These are phyloP conservation scores for Phtheirospermum japonicum DNA, from an alignment of 257 asterid species.

Conservation along the genomic window DNA sequence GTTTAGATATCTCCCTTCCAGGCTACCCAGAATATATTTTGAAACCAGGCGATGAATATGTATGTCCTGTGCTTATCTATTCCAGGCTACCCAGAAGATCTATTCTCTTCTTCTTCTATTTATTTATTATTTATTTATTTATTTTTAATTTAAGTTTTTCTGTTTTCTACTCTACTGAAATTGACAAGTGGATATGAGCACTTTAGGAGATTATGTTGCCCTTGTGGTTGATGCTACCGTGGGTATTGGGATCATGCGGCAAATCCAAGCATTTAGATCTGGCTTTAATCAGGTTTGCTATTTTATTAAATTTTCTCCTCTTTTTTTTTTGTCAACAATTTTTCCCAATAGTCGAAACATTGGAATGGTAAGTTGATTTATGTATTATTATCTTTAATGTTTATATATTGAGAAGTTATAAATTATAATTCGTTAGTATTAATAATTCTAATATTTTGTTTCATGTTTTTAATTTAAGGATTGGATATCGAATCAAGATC, in stretches of 20 bases:
- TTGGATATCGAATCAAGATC: too few species aligned
- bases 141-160: not conserved
- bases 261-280: slow-evolving; percentile 74
- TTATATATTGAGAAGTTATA: too few species aligned
- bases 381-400: too few species aligned
- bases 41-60: slow-evolving; percentile 68
- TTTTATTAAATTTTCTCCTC: not conserved
- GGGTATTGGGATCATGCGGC: slow-evolving; percentile 62
- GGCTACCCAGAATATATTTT: slow-evolving; percentile 84
- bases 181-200: slow-evolving; percentile 66
- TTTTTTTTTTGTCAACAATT: too few species aligned
- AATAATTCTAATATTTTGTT: too few species aligned
- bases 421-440: too few species aligned
- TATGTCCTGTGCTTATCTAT: slow-evolving; percentile 29
- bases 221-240: slow-evolving; percentile 87
- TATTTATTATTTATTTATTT: too few species aligned
- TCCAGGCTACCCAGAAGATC: not conserved
- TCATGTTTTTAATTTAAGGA: too few species aligned
- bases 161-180: slow-evolving; percentile 8
- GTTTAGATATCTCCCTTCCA: slow-evolving; percentile 89
- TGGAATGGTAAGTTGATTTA: too few species aligned
- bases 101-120: too few species aligned
- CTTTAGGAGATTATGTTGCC: slow-evolving; percentile 75
- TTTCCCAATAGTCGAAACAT: too few species aligned
- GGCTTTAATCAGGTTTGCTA: slow-evolving; percentile 72